Evolutionary conservation across 1,284 basidiomycete genomes (phyloP), one percentile per base, ranked within the genome.

Genomic region (Cutaneotrichosporon curvatum): DNA sequence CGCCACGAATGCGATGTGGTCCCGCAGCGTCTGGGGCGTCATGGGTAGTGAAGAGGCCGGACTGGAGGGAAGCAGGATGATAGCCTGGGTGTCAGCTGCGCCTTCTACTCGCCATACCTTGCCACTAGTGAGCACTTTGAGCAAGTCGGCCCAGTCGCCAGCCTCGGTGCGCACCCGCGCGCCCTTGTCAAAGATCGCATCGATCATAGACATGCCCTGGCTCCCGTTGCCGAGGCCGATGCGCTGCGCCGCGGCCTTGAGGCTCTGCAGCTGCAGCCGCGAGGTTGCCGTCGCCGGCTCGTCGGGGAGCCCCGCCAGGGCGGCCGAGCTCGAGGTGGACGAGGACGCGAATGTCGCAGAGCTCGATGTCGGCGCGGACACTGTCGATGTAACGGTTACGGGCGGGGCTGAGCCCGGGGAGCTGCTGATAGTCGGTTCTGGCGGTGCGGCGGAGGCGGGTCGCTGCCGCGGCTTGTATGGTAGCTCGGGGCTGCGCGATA

Each of bases 181-280:
- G 2, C 77, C 78, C 53, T 84, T 82, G 18, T 75, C 75, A 4
- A 84, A 78, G 19, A 92, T 74, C 53, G 79, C 81, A 68, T 92
- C 87, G 38, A 91, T 73, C 40, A 92, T 86, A 16, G 80, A 80
- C 86, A 86, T 89, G 2, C 88, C 88, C 37, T 86, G 71, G 47
- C 80, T 83, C 18, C 76, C 78, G 20, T 78, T 76, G 48, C 82
- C 83, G 37, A 88, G 70, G 1, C 86, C 86, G 16, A 86, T 76
- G 48, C 74, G 58, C 67, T 91, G 87, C 2, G 81, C 83, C 2
- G 82, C 82, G 1, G 85, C 81, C 69, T 86, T 89, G 48, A 91
- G 73, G 60, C 82, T 84, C 72, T 87, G 83, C 16, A 87, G 70
- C 63, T 89, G 85, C 6, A 87, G 68, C 33, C 68, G 48, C 21